Evolutionary conservation across 345 rosid species (phyloP).

Genomic region (Populus davidiana): DNA sequence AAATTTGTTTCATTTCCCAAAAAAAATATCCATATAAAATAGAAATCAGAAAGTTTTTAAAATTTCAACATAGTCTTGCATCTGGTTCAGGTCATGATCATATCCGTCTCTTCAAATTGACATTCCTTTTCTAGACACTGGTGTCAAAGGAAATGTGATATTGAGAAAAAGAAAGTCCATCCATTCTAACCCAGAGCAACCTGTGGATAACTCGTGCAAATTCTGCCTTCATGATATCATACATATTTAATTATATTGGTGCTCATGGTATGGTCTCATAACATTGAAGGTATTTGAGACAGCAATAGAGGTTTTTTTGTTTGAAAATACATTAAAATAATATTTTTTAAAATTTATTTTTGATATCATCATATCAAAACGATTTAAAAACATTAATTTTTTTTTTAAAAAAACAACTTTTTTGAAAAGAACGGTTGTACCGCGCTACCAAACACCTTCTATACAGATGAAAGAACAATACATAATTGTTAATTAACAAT

Average conservation of each 20-base stretch:
- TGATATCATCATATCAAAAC: rapidly evolving
- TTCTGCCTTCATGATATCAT: neutral
- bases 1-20: too few relatives aligned
- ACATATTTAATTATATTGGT: neutral
- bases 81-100: neutral
- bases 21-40: too few relatives aligned
- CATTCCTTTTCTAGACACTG: neutral
- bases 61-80: too few relatives aligned
- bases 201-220: neutral
- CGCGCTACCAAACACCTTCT: too few relatives aligned
- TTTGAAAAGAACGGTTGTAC: too few relatives aligned
- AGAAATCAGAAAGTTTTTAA: neutral
- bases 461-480: neutral
- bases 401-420: too few relatives aligned
- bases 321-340: too few relatives aligned
- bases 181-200: neutral
- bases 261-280: neutral
- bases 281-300: rapidly evolving
- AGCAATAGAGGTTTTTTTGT: rapidly evolving
- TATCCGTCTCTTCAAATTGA: neutral
- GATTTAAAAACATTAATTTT: too few relatives aligned
- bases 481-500: neutral
- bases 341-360: too few relatives aligned
- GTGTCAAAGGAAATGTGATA: neutral
- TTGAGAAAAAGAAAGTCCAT: neutral